These are phyloP conservation scores for Poronia punctata DNA, from an alignment of 495 filamentous ascomycete genomes.

Conservation along the genomic window DNA sequence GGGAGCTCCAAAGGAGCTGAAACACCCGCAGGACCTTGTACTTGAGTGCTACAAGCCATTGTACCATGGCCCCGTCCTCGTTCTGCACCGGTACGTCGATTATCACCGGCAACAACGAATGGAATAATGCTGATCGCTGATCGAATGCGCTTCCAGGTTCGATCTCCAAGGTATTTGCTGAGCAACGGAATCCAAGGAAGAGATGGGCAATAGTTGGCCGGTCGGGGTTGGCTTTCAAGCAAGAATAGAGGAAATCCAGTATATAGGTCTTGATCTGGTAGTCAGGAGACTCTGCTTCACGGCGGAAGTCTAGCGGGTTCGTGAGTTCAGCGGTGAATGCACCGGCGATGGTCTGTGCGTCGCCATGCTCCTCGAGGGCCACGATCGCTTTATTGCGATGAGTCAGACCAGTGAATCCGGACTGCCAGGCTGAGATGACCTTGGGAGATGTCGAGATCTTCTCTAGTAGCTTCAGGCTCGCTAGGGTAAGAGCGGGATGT, in stretches of 20 bases:
- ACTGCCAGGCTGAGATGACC: constrained; percentile 52
- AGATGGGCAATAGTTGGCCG: constrained; percentile 80
- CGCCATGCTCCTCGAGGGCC: constrained; percentile 62
- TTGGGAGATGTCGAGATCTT: constrained; percentile 77
- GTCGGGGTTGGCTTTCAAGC: constrained; percentile 60
- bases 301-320: constrained; percentile 54
- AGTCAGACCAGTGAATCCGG: constrained; percentile 39
- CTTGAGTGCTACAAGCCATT: constrained; percentile 69
- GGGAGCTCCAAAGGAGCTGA: constrained; percentile 72
- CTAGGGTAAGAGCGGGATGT: constrained; percentile 65
- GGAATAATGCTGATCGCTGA: constrained; percentile 66
- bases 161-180: constrained; percentile 56
- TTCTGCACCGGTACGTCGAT: constrained; percentile 54
- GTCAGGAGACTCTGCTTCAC: constrained; percentile 53
- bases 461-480: constrained; percentile 71
- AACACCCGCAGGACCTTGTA: constrained; percentile 71
- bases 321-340: constrained; percentile 61
- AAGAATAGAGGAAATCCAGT: constrained; percentile 73
- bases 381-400: constrained; percentile 74
- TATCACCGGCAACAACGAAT: constrained; percentile 63
- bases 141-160: constrained; percentile 58
- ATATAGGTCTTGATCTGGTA: constrained; percentile 73
- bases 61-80: constrained; percentile 50
- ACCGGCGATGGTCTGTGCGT: constrained; percentile 60
- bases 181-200: constrained; percentile 78